These are phyloP conservation scores for Solanum chaucha DNA, from an alignment of 257 asterid genomes.

Conservation along the genomic window DNA sequence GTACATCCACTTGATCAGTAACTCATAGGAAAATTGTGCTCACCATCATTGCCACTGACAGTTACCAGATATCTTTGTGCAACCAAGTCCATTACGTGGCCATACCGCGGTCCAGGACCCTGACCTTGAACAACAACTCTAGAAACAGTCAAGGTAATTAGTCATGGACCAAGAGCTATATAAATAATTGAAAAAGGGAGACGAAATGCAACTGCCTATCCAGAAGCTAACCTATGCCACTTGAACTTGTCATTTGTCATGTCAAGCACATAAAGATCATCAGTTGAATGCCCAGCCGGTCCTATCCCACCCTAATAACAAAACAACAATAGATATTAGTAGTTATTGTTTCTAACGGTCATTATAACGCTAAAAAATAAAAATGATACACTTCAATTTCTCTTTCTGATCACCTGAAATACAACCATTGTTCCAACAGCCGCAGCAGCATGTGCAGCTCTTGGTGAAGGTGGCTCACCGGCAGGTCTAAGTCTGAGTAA, in stretches of 20 bases:
- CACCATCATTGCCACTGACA: conserved; percentile 95
- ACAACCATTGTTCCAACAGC: conserved; percentile 99
- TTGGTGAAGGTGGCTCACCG: conserved; percentile 98
- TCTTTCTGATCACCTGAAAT: conserved; percentile 64
- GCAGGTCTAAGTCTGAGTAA: conserved; percentile 70
- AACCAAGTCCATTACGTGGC: conserved; percentile 98
- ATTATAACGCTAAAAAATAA: neutral
- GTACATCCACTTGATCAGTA: neutral
- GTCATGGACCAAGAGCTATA: conserved; percentile 6
- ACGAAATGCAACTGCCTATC: neutral
- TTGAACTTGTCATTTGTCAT: conserved; percentile 83
- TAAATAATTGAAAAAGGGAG: neutral
- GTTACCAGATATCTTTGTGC: conserved; percentile 91
- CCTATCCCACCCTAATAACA: conserved; percentile 92
- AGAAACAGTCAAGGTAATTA: conserved; percentile 16
- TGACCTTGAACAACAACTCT: conserved; percentile 98
- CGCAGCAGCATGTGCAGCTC: conserved; percentile 97
- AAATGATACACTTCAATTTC: neutral
- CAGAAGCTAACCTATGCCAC: conserved; percentile 84
- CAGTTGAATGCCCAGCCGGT: conserved; percentile 99
- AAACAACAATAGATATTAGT: neutral
- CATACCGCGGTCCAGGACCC: conserved; percentile 98
- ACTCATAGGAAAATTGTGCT: conserved; percentile 11
- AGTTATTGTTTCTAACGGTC: neutral
- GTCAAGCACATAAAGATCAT: conserved; percentile 89